A percentile compares a stretch with the other conserved stretches of the same genome.
Evolutionary conservation across 805 yeast species (phyloP).

Genomic region (Wickerhamomyces rabaulensis): DNA sequence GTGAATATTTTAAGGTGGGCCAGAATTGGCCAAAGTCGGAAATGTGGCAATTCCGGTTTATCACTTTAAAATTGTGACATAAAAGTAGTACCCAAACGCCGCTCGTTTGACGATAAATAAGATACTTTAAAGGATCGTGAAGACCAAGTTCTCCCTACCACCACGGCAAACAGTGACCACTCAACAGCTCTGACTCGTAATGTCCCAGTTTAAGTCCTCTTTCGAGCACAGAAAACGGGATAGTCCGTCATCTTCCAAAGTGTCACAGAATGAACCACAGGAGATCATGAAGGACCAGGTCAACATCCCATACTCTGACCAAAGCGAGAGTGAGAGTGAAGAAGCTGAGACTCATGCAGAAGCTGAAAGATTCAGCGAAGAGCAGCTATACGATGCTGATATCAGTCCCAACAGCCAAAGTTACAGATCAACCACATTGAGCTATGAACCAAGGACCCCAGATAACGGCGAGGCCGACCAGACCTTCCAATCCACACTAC

Average conservation of each 20-base stretch:
- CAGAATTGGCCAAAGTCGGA: too few species aligned
- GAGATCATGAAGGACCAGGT: neutral
- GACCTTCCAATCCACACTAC: neutral
- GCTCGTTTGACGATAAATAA: too few species aligned
- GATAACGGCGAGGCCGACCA: neutral
- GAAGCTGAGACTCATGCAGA: neutral
- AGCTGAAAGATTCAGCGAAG: neutral
- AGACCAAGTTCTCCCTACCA: too few species aligned
- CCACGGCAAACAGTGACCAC: too few species aligned
- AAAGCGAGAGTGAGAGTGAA: neutral
- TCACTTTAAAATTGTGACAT: too few species aligned
- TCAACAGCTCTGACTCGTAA: neutral
- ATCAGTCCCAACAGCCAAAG: neutral
- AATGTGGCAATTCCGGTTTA: too few species aligned
- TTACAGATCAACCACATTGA: neutral
- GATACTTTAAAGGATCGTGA: too few species aligned
- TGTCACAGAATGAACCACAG: neutral
- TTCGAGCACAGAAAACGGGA: neutral
- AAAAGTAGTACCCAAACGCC: too few species aligned
- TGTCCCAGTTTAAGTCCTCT: neutral
- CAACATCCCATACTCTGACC: slow-evolving; percentile 6
- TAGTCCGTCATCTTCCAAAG: neutral
- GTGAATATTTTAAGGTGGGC: too few species aligned
- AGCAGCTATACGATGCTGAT: neutral
- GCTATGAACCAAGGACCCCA: slow-evolving; percentile 2